Conservation (phyloP, 2,329 filamentous ascomycete genomes). For the Pseudogymnoascus verrucosus region DNA sequence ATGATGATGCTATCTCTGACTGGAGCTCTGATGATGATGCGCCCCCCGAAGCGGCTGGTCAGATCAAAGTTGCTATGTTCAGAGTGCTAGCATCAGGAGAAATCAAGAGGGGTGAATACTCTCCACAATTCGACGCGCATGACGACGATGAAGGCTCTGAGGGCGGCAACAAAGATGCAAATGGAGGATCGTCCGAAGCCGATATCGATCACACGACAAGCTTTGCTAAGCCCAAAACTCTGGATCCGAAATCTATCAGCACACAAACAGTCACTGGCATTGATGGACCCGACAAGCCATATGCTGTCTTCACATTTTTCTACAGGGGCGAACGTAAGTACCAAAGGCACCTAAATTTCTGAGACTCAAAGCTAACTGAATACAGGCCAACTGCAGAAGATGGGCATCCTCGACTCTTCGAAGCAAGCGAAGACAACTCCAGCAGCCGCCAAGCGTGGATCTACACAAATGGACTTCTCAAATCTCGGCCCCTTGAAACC, state of each 20-base stretch:
- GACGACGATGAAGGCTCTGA: slow-evolving; percentile 71
- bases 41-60: slow-evolving; percentile 85
- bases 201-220: slow-evolving; percentile 96
- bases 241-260: slow-evolving; percentile 95
- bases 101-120: slow-evolving; percentile 97
- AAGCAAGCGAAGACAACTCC: slow-evolving; percentile 58
- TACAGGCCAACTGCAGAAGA: slow-evolving; percentile 87
- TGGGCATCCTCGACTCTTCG: slow-evolving; percentile 71
- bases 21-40: slow-evolving; percentile 72
- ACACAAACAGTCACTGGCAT: slow-evolving; percentile 99
- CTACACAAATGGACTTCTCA: slow-evolving; percentile 76
- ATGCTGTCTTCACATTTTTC: slow-evolving; percentile 95
- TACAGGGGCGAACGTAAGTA: slow-evolving; percentile 88
- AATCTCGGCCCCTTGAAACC: slow-evolving; percentile 77
- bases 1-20: slow-evolving; percentile 66
- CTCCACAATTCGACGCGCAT: slow-evolving; percentile 92
- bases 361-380: slow-evolving; percentile 14
- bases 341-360: neutral
- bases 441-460: slow-evolving; percentile 64
- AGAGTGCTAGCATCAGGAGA: slow-evolving; percentile 91
- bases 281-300: slow-evolving; percentile 90
- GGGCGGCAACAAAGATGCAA: slow-evolving; percentile 40
- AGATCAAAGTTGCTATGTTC: slow-evolving; percentile 97
- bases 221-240: slow-evolving; percentile 90
- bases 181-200: slow-evolving; percentile 57